Base-by-base conservation (phyloP, 768 basidiomycete genomes). In the Infundibulicybe gibba region DNA sequence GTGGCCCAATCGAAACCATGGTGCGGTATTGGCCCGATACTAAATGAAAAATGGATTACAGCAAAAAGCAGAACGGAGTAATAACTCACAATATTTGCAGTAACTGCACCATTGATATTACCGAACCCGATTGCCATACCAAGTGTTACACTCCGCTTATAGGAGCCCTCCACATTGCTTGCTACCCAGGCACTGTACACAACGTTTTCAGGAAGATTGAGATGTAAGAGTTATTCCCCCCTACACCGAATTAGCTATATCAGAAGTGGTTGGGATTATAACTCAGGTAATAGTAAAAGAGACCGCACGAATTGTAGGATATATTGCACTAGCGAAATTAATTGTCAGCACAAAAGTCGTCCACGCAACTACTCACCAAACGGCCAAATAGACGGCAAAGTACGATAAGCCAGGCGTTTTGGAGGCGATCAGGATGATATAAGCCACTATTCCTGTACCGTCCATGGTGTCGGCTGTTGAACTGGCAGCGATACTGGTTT, bases 1-100 rank as follows among this genome's bases (percentile, higher is more conserved):
- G 52, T 88, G 87, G 5, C 87, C 81, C 11, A 87, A 63, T 17
- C 72, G 70, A 60, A 83, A 90, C 79, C 85, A 81, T 4, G 87
- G 88, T 41, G 64, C 66, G 55, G 85, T 82, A 41, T 61, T 59
- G 6, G 80, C 69, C 8, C 83, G 85, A 64, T 88, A 87, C 84
- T 85, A 55, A 16, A 12, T 4, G 32, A 25, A 40, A 21, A 35
- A 5, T 37, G 15, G 19, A 16, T 49, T 45, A 43, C n/a, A 41
- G 19, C 21, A 16, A 21, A 20, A 8, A 20, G 21, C 33, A 16
- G 43, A 31, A 5, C 25, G 40, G 41, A 45, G 34, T 33, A 34
- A 33, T 4, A 15, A 67, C 81, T 49, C 63, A 81, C 84, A 48
- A 86, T 74, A 54, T 85, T 86, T 16, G 81, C 75, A 6, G 79